These are phyloP conservation scores for Phaeotremella fagi DNA, from an alignment of 768 basidiomycete genomes.

Conservation along the genomic window DNA sequence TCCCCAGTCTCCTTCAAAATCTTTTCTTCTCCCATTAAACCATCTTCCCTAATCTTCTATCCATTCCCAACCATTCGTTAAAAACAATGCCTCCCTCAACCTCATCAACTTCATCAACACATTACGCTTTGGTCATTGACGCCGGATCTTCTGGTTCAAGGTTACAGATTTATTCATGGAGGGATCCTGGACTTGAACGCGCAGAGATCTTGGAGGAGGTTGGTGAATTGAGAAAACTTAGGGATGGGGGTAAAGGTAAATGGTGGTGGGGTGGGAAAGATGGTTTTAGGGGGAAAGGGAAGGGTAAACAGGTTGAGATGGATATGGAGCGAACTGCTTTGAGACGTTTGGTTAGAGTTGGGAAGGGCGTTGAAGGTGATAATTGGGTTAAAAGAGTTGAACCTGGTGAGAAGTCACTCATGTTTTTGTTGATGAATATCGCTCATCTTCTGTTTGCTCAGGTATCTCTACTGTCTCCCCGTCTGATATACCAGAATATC, in stretches of 20 bases:
- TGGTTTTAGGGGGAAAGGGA: constrained; percentile 51
- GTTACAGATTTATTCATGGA: constrained; percentile 96
- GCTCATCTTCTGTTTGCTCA: too few relatives aligned
- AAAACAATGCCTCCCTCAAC: constrained; percentile 45
- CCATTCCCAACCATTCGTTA: too few relatives aligned
- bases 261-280: constrained; percentile 72
- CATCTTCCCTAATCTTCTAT: too few relatives aligned
- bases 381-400: constrained; percentile 88
- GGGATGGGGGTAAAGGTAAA: constrained; percentile 47
- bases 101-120: constrained; percentile 35
- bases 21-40: not conserved
- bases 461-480: constrained; percentile 83
- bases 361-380: constrained; percentile 82
- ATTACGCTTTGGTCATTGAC: constrained; percentile 73
- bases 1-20: too few relatives aligned
- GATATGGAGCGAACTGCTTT: constrained; percentile 36
- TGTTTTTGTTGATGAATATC: too few relatives aligned
- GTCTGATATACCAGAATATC: constrained; percentile 65
- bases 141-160: constrained; percentile 97
- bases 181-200: constrained; percentile 64
- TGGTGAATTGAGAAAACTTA: constrained; percentile 26
- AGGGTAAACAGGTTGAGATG: constrained; percentile 54
- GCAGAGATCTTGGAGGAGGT: constrained; percentile 54
- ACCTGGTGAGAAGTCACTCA: constrained; percentile 69
- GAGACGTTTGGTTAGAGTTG: constrained; percentile 67